A percentile compares a stretch with the other conserved stretches of the same genome.
phyloP scores from a whole-genome alignment of 805 yeast genomes.

The Hanseniaspora taiwanica region DNA sequence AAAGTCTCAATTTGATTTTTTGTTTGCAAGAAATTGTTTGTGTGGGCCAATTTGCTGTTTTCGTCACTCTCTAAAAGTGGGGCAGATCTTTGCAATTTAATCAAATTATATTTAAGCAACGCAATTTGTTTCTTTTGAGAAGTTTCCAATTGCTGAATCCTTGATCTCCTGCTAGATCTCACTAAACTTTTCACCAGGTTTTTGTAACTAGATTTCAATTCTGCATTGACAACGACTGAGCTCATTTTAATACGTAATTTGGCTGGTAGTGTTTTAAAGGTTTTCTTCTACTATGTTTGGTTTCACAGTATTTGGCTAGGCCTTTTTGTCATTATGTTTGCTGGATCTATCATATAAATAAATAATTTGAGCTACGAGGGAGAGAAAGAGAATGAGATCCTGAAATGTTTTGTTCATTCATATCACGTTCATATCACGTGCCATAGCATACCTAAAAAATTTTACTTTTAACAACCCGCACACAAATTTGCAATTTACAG shows the following conservation, averaged over 20 bases:
- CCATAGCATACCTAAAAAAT: too few species aligned
- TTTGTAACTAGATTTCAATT: slow-evolving; percentile 10
- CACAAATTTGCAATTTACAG: too few species aligned
- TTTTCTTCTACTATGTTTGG: neutral
- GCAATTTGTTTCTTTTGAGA: slow-evolving; percentile 14
- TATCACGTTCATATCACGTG: too few species aligned
- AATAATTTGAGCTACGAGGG: too few species aligned
- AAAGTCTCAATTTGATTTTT: slow-evolving; percentile 1
- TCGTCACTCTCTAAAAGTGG: neutral
- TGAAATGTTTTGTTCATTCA: too few species aligned
- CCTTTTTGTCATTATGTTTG: too few species aligned
- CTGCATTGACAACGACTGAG: neutral
- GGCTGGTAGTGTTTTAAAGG: neutral
- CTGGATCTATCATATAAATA: too few species aligned
- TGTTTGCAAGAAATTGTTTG: slow-evolving; percentile 4
- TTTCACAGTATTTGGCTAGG: neutral
- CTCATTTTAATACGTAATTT: neutral
- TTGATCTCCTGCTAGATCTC: slow-evolving; percentile 12
- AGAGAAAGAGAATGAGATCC: too few species aligned
- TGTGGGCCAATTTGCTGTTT: neutral
- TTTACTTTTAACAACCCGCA: too few species aligned
- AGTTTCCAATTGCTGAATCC: slow-evolving; percentile 10
- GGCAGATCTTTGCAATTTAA: slow-evolving; percentile 12
- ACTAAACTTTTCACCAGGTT: slow-evolving; percentile 14
- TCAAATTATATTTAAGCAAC: slow-evolving; percentile 13